Evolutionary conservation across 352 stramenopile genomes (phyloP).

Genomic region (Phytopythium vexans): DNA sequence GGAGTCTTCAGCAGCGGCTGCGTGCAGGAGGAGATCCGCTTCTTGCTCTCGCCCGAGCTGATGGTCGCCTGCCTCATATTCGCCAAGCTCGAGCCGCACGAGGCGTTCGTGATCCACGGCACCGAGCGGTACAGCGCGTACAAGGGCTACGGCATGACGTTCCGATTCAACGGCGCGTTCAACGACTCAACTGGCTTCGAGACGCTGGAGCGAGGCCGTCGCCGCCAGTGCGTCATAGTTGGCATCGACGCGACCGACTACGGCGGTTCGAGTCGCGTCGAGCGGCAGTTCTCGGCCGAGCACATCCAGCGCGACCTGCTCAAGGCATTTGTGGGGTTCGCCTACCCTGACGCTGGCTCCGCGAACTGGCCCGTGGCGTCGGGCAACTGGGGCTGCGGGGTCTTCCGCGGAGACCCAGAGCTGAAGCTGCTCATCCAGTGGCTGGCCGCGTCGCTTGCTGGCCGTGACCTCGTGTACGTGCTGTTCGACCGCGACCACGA

Average conservation of each 20-base stretch:
- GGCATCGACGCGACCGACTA: constrained; percentile 78
- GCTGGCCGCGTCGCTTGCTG: constrained; percentile 58
- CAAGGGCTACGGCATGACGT: constrained; percentile 56
- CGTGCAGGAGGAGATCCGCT: constrained; percentile 85
- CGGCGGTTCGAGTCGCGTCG: constrained; percentile 19
- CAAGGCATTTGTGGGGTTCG: constrained; percentile 68
- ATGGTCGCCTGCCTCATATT: constrained; percentile 66
- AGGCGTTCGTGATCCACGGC: constrained; percentile 70
- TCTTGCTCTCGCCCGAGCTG: constrained; percentile 69
- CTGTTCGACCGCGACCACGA: constrained; percentile 44
- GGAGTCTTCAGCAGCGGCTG: constrained; percentile 69
- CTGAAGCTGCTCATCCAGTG: constrained; percentile 84
- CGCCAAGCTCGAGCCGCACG: constrained; percentile 53
- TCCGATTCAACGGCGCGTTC: constrained; percentile 41
- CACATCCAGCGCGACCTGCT: constrained; percentile 64
- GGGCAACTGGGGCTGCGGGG: constrained; percentile 82
- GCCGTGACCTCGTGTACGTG: constrained; percentile 55
- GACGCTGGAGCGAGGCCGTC: constrained; percentile 12
- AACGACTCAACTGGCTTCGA: constrained; percentile 26
- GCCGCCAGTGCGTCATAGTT: constrained; percentile 56
- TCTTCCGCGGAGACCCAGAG: constrained; percentile 69
- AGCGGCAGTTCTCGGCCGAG: constrained; percentile 39
- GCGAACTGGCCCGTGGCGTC: constrained; percentile 53
- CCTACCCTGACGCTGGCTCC: constrained; percentile 21
- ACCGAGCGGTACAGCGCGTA: constrained; percentile 59